These are phyloP conservation scores for Cubamyces sp. DNA, from an alignment of 768 basidiomycete species.

Conservation along the genomic window DNA sequence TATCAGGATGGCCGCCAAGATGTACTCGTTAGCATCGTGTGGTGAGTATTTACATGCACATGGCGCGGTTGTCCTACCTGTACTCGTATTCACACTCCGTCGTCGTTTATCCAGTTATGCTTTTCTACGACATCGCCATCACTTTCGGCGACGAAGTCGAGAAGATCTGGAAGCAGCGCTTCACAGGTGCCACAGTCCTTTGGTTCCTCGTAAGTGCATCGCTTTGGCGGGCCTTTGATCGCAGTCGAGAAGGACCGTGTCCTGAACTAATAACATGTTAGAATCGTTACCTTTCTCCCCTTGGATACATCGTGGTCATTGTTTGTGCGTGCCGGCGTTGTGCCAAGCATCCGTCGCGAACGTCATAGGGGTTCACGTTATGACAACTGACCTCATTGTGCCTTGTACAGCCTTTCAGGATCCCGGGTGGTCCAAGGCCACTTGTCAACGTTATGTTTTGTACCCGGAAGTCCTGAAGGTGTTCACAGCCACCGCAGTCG, in stretches of 20 bases:
- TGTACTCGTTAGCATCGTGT: constrained; percentile 28
- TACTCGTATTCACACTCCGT: background rate
- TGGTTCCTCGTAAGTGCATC: constrained; percentile 25
- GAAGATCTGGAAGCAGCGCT: constrained; percentile 31
- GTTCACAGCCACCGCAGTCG: constrained; percentile 28
- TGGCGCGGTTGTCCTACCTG: background rate
- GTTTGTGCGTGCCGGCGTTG: constrained; percentile 25
- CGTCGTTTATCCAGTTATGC: constrained; percentile 20
- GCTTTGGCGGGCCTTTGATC: background rate
- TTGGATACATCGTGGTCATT: constrained; percentile 34
- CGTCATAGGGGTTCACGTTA: background rate
- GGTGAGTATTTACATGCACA: constrained; percentile 14
- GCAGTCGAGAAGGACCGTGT: background rate
- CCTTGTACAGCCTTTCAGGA: constrained; percentile 24
- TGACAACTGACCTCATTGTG: background rate
- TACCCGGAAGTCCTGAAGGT: constrained; percentile 33
- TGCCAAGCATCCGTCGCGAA: too few species aligned
- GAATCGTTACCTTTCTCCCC: constrained; percentile 33
- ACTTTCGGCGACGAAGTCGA: constrained; percentile 30
- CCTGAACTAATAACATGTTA: constrained; percentile 1
- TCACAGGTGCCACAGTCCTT: constrained; percentile 29
- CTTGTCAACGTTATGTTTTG: constrained; percentile 28
- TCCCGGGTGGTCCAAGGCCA: constrained; percentile 24
- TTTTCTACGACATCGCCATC: constrained; percentile 29
- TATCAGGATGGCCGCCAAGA: constrained; percentile 25